A percentile compares a stretch with the other conserved stretches of the same genome.
Evolutionary conservation across 1,284 basidiomycete species (phyloP).

Genomic region (Somion occarium): DNA sequence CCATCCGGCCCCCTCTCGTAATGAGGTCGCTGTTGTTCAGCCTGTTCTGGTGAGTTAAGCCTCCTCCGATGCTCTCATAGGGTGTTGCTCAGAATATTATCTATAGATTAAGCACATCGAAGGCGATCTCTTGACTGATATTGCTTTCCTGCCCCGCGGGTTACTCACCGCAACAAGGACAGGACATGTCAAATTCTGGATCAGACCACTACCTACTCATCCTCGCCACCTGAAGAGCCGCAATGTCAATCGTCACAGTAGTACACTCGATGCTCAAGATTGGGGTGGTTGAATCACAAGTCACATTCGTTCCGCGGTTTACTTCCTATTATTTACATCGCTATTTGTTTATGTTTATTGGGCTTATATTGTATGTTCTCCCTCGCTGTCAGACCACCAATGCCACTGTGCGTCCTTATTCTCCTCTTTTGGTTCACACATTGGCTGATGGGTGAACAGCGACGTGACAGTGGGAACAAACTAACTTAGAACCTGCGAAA

Average conservation of each 20-base stretch:
- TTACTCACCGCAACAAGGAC: conserved; percentile 73
- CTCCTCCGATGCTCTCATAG: conserved; percentile 16
- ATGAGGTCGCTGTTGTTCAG: conserved; percentile 87
- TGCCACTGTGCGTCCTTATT: too few relatives aligned
- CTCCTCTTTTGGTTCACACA: too few relatives aligned
- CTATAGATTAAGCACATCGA: conserved; percentile 74
- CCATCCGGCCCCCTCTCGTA: conserved; percentile 84
- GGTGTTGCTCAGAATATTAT: conserved; percentile 2
- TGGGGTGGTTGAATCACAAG: not conserved
- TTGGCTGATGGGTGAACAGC: too few relatives aligned
- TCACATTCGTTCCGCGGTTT: too few relatives aligned
- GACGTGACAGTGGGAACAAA: too few relatives aligned
- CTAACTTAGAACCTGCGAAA: too few relatives aligned
- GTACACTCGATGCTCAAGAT: conserved; percentile 1
- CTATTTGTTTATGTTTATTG: too few relatives aligned
- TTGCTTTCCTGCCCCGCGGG: conserved; percentile 69
- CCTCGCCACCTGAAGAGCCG: conserved; percentile 24
- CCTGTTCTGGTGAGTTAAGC: conserved; percentile 72
- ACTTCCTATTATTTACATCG: too few relatives aligned
- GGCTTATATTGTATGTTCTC: too few relatives aligned
- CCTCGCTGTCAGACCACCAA: too few relatives aligned
- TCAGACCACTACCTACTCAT: conserved; percentile 59
- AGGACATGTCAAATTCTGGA: conserved; percentile 80
- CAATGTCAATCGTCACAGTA: conserved; percentile 6
- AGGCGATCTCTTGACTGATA: conserved; percentile 64